Evolutionary conservation across 2,329 filamentous ascomycete genomes (phyloP).

Genomic region (Ceratocystis harringtonii): DNA sequence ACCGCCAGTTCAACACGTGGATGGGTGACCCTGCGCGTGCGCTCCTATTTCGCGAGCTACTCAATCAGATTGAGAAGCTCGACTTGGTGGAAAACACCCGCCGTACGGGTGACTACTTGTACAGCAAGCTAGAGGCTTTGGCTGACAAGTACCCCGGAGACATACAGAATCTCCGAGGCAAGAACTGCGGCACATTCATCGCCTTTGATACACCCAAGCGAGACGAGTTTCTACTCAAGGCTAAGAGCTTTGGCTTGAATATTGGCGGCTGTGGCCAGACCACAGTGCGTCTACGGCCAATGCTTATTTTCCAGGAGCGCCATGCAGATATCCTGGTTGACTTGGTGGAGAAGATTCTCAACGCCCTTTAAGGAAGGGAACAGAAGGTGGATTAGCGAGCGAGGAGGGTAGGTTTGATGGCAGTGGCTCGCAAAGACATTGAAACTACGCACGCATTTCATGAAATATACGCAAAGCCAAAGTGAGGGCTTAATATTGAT

Average conservation of each 20-base stretch:
- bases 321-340: slow-evolving; percentile 79
- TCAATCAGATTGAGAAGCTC: slow-evolving; percentile 59
- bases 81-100: slow-evolving; percentile 72
- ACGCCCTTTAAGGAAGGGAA: slow-evolving; percentile 23
- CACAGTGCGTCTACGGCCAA: slow-evolving; percentile 69
- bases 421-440: not conserved
- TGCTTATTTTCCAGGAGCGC: slow-evolving; percentile 83
- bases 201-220: slow-evolving; percentile 74
- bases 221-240: slow-evolving; percentile 63
- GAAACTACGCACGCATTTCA: not conserved
- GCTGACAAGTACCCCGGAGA: slow-evolving; percentile 57
- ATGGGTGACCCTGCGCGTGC: slow-evolving; percentile 70
- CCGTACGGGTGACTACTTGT: slow-evolving; percentile 65
- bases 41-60: slow-evolving; percentile 62
- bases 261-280: slow-evolving; percentile 65
- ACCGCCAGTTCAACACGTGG: slow-evolving; percentile 80
- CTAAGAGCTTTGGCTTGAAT: slow-evolving; percentile 70
- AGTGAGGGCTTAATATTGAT: not conserved
- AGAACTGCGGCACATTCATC: slow-evolving; percentile 82
- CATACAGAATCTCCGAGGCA: slow-evolving; percentile 71
- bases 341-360: slow-evolving; percentile 58
- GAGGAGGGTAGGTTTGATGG: no score
- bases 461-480: not conserved
- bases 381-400: not conserved
- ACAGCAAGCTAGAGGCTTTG: slow-evolving; percentile 50